Percentiles rank a stretch among this genome's conserved stretches.
These are phyloP conservation scores for Thermochaetoides thermophila DNA, from an alignment of 495 filamentous ascomycete genomes.

Conservation along the genomic window DNA sequence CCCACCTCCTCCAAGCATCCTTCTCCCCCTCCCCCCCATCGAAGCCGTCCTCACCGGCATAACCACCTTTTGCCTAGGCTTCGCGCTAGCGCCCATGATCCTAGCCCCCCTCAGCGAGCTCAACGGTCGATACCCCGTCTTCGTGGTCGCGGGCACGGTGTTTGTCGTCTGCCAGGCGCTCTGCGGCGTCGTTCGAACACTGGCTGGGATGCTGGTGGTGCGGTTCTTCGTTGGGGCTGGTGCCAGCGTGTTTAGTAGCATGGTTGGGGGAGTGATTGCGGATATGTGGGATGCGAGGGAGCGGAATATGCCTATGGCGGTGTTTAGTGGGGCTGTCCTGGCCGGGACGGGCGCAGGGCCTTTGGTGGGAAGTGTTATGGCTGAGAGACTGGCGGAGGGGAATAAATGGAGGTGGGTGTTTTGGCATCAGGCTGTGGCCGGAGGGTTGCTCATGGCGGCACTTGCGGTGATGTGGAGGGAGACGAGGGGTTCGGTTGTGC, in stretches of 20 bases:
- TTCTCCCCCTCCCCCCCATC: slow-evolving; percentile 43
- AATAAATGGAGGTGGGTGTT: slow-evolving; percentile 75
- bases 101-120: slow-evolving; percentile 85
- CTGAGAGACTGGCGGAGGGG: slow-evolving; percentile 25
- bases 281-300: slow-evolving; percentile 73
- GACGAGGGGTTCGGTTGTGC: slow-evolving; percentile 67
- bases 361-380: slow-evolving; percentile 55
- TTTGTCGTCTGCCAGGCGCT: slow-evolving; percentile 53
- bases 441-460: slow-evolving; percentile 43
- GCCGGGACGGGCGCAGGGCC: slow-evolving; percentile 75
- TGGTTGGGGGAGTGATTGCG: slow-evolving; percentile 84
- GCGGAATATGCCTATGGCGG: slow-evolving; percentile 79
- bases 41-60: slow-evolving; percentile 62
- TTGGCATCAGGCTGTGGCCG: slow-evolving; percentile 66
- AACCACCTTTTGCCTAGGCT: slow-evolving; percentile 70
- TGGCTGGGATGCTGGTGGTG: slow-evolving; percentile 60
- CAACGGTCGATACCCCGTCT: slow-evolving; percentile 68
- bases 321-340: slow-evolving; percentile 63
- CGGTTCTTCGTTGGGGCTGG: slow-evolving; percentile 65
- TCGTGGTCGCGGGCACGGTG: slow-evolving; percentile 55
- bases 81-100: slow-evolving; percentile 76
- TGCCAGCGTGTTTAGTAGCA: slow-evolving; percentile 71
- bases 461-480: slow-evolving; percentile 63
- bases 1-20: slow-evolving; percentile 43
- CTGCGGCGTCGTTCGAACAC: slow-evolving; percentile 58